A percentile compares a stretch with the other conserved stretches of the same genome.
phyloP scores from a whole-genome alignment of 306 rosid species.

The Vigna unguiculata region DNA sequence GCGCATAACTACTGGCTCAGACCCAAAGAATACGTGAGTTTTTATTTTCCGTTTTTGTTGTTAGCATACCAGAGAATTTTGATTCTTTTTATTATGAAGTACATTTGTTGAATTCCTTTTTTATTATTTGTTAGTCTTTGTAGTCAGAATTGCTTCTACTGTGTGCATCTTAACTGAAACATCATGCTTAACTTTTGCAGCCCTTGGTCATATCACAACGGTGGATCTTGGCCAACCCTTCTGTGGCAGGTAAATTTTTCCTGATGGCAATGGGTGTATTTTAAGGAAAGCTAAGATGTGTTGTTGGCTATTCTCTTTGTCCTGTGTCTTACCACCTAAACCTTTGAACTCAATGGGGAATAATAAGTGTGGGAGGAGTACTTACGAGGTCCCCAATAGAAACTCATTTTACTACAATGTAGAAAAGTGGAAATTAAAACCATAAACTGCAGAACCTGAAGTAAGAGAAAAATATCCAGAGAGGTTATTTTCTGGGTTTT shows the following conservation, averaged over 20 bases:
- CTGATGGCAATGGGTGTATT: constrained; percentile 3
- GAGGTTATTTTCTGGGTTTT: constrained; percentile 4
- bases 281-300: constrained; percentile 23
- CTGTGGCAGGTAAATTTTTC: constrained; percentile 79
- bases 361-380: not conserved
- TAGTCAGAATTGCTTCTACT: constrained; percentile 26
- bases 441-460: not conserved
- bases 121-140: constrained; percentile 11
- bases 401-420: not conserved
- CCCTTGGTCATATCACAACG: constrained; percentile 95
- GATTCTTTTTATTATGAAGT: not conserved
- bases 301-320: constrained; percentile 13
- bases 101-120: not conserved
- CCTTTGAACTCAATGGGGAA: not conserved
- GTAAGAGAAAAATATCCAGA: not conserved
- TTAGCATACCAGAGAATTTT: constrained; percentile 1
- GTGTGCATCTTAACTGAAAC: constrained; percentile 30
- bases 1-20: constrained; percentile 82
- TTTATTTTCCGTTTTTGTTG: not conserved
- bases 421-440: not conserved
- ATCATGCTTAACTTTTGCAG: constrained; percentile 56
- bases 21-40: constrained; percentile 97
- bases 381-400: not conserved
- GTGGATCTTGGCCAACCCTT: constrained; percentile 94
- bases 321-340: constrained; percentile 11